Base-by-base conservation (phyloP, 192 early-diverging fungal species). In the Ambispora gerdemannii region DNA sequence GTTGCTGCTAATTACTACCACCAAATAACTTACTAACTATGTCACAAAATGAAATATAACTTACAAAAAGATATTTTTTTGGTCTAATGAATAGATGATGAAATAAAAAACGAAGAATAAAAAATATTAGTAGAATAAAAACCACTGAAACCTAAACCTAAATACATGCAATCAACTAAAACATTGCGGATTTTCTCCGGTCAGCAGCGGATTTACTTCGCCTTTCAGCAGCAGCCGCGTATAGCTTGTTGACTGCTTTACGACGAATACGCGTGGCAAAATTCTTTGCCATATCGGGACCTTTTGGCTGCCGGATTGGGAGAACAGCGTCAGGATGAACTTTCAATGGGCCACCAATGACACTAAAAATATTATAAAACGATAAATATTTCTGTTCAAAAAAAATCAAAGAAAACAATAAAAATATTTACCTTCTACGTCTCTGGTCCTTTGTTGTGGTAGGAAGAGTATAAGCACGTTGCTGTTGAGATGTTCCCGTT, bases 221-320 rank as follows among this genome's bases (percentile, higher is more conserved):
- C 30, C 68, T 56, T 25, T 70, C 55, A 47, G 68, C 68, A 10
- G 68, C 68, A 19, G 68, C 68, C 7, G 68, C 68, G 17, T 32
- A 59, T 15, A 70, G 55, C 35, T 70, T 70, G 24, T 49, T 70
- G n/a, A 59, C 68, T 58, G 68, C 68, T n/a, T 70, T 70, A 47
- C 68, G 68, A 47, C 68, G 68, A 70, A 70, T 70, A 13, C 68
- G 52, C 36, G 68, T 70, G 13, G 68, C 68, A 55, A 70, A 70
- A 34, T 70, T 70, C 32, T 70, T 70, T 4, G 68, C 24, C 52
- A 70, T 70, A 47, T 70, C 68, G 3, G 68, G 68, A 0, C 68
- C 68, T 58, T 70, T 70, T 20, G 68, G 68, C 22, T 70, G 68
- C 36, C 68, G 68, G 47, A 70, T 70, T 11, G 68, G 68, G 20